Evolutionary conservation across 495 filamentous ascomycete species (phyloP).

Genomic region (Parachaetomium inaequale): DNA sequence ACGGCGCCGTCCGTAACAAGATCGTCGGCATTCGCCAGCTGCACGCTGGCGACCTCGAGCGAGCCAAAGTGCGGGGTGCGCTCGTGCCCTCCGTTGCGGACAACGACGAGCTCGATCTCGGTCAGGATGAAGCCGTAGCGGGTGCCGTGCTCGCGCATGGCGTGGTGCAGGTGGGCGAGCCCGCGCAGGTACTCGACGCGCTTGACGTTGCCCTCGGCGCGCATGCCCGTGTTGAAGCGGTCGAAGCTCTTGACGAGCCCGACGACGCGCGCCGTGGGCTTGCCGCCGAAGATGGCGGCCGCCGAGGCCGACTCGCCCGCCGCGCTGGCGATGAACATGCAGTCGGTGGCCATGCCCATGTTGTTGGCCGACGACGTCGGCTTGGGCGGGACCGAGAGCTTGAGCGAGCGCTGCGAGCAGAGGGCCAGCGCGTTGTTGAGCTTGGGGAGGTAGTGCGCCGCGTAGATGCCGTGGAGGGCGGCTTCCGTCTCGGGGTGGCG

Average conservation of each 20-base stretch:
- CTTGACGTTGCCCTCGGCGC: conserved; percentile 71
- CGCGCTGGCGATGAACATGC: conserved; percentile 64
- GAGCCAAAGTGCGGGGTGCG: conserved; percentile 76
- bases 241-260: conserved; percentile 86
- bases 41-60: conserved; percentile 68
- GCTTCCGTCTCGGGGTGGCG: conserved; percentile 70
- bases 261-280: conserved; percentile 74
- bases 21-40: conserved; percentile 43
- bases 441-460: conserved; percentile 68
- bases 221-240: conserved; percentile 91
- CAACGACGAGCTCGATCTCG: conserved; percentile 88
- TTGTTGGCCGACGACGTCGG: conserved; percentile 41
- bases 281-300: conserved; percentile 61
- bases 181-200: conserved; percentile 82
- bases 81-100: conserved; percentile 73
- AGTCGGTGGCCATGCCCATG: conserved; percentile 65
- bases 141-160: conserved; percentile 89
- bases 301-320: conserved; percentile 45
- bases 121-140: conserved; percentile 94
- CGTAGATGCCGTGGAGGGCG: conserved; percentile 65
- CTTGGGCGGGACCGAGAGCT: conserved; percentile 54
- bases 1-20: conserved; percentile 10
- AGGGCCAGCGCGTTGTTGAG: conserved; percentile 73
- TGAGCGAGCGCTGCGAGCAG: conserved; percentile 58
- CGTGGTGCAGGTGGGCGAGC: conserved; percentile 75